These are phyloP conservation scores for Colletotrichum orchidophilum DNA, from an alignment of 2,329 filamentous ascomycete genomes.

Conservation along the genomic window DNA sequence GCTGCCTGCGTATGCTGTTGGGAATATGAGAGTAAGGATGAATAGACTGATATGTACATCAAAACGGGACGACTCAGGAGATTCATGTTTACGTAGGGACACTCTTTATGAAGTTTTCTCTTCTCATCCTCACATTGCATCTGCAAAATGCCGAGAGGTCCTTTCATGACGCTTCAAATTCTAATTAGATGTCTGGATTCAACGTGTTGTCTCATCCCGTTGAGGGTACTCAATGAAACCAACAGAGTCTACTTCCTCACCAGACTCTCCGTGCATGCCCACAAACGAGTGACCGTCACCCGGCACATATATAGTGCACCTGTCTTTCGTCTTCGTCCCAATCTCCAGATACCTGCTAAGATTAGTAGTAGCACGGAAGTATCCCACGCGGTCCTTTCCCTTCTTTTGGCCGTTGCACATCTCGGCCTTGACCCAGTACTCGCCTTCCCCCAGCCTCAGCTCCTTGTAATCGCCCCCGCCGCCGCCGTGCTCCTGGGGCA, in stretches of 20 bases:
- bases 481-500: not conserved
- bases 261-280: not conserved
- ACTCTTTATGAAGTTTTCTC: no score
- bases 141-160: not conserved
- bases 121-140: not conserved
- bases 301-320: not conserved
- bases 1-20: no score
- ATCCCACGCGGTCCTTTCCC: not conserved
- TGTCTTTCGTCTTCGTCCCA: not conserved
- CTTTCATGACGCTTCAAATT: rapidly evolving
- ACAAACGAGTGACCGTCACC: not conserved
- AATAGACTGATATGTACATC: no score
- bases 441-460: not conserved
- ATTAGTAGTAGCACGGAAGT: not conserved
- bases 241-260: not conserved
- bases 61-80: no score
- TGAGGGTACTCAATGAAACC: not conserved
- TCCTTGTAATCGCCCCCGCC: not conserved
- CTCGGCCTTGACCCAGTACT: not conserved
- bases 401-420: not conserved
- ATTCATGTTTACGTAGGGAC: no score
- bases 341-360: not conserved
- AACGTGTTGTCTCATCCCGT: not conserved
- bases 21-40: no score
- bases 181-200: not conserved